Evolutionary conservation across 2,329 filamentous ascomycete species (phyloP), one percentile per base, ranked within the genome.

Genomic region (Pseudogymnoascus sp.): DNA sequence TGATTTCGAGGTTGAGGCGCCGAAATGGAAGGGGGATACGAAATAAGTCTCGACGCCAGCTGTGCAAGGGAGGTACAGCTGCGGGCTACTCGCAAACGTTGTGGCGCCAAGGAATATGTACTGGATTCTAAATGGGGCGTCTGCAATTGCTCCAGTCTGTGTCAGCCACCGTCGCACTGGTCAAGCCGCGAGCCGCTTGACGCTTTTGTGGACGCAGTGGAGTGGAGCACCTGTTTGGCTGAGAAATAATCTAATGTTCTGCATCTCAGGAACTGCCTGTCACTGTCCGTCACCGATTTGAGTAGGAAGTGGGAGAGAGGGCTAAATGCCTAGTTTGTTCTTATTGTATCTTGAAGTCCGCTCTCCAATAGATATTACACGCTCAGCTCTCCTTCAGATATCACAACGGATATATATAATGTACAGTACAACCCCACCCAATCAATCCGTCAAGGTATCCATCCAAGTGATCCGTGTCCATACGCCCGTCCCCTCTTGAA

Each of bases 361-460:
- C 9, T 52, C 45, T 52, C 45, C 23, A 52, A 52, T 52, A 52
- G 45, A 52, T 52, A 30, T 30, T 52, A 52, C 45, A 52, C 45
- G 45, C 45, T 12, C 45, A 18, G 15, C 45, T 52, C 45, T 18
- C 45, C 26, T 18, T 15, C 45, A 52, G 12, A 52, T 52, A 30
- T 30, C 45, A 52, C n/a, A 52, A 18, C 13, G 45, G 26, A 52
- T 52, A 52, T 52, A 52, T 52, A 52, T 52, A 52, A 52, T 52
- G n/a, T 52, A 52, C 45, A 30, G 45, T 52, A 52, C 45, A 52
- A 52, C 30, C 45, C 45, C 23, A 52, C 8, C 23, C 45, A 52
- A 52, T 52, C 45, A 52, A 5, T 12, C 45, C 45, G 45, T 26
- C 41, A 48, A 48, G 23, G 23, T 48, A 48, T 48, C 23, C 23